A percentile compares a stretch with the other conserved stretches of the same genome.
phyloP scores from a whole-genome alignment of 257 asterid species.

The Prunella vulgaris region DNA sequence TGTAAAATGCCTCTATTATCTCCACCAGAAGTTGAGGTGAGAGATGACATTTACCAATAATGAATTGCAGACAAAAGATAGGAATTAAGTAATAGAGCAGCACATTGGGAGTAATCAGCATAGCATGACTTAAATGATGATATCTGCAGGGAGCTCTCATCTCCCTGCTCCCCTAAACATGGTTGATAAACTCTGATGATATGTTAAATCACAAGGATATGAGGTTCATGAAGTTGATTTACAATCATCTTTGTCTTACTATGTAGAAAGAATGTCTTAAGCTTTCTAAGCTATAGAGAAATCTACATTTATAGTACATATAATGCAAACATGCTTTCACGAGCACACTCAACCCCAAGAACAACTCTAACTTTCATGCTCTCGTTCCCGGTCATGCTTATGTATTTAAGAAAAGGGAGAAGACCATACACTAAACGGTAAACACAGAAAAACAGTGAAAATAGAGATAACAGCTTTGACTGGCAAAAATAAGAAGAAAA shows the following conservation, averaged over 20 bases:
- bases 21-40: not conserved
- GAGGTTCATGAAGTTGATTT: slow-evolving; percentile 9
- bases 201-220: not conserved
- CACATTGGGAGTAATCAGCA: not conserved
- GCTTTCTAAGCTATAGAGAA: not conserved
- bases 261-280: not conserved
- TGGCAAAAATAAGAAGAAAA: not conserved
- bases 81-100: not conserved
- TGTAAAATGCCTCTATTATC: not conserved
- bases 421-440: not conserved
- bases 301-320: not conserved
- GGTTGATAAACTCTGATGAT: not conserved
- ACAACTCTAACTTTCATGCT: not conserved
- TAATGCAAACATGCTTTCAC: not conserved
- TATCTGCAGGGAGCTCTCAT: no score
- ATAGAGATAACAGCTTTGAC: not conserved
- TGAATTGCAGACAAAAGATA: not conserved
- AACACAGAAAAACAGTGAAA: not conserved
- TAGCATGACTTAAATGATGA: slow-evolving; percentile 2
- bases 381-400: not conserved
- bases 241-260: not conserved
- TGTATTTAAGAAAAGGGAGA: not conserved
- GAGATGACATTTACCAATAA: not conserved
- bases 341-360: not conserved
- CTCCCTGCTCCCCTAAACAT: not conserved